Conservation (phyloP, 441 rosid species). For the Kokia cookei region DNA sequence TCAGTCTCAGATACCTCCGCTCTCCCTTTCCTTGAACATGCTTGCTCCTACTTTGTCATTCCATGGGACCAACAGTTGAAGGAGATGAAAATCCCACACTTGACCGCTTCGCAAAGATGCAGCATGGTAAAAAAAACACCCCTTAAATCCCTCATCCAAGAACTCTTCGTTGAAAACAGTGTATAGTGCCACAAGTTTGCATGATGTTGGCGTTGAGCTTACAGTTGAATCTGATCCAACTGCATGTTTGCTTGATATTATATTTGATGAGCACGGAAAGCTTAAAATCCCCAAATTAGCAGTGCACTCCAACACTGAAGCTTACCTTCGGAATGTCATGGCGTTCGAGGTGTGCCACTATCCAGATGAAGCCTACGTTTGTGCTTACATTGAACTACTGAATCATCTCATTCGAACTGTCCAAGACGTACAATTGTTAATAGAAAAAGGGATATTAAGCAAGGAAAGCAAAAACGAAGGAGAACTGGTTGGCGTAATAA, state of each 20-base stretch:
- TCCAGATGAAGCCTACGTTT: background rate
- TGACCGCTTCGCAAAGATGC: background rate
- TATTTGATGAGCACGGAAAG: background rate
- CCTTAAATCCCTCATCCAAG: background rate
- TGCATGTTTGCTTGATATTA: background rate
- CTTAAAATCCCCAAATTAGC: background rate
- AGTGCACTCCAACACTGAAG: background rate
- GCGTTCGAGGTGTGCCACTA: background rate
- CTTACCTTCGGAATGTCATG: background rate
- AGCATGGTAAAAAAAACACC: background rate
- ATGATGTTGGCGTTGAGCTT: background rate
- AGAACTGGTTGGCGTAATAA: background rate
- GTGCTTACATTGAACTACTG: background rate
- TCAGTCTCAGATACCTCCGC: background rate
- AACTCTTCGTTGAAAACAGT: background rate
- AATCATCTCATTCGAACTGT: background rate
- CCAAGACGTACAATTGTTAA: background rate
- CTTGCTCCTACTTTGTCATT: background rate
- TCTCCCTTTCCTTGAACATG: background rate
- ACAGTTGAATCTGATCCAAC: background rate
- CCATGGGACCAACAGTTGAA: background rate
- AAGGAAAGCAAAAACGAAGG: background rate
- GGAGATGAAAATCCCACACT: background rate
- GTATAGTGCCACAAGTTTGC: background rate
- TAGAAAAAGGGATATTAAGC: background rate